A percentile compares a stretch with the other conserved stretches of the same genome.
Conservation (phyloP, 495 filamentous ascomycete species). For the Cetradonia linearis region DNA sequence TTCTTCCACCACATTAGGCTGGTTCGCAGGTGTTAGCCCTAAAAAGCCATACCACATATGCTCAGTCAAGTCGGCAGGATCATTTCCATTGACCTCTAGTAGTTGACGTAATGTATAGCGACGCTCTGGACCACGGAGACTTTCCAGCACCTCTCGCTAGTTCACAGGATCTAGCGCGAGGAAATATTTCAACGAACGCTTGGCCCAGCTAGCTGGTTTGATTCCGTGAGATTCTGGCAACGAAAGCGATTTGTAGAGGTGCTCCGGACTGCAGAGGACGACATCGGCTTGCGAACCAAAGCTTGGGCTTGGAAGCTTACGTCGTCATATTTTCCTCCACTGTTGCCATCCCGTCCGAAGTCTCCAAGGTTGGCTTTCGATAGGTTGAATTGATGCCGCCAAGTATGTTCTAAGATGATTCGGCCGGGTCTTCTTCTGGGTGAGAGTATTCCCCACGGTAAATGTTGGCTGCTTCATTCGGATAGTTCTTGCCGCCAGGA, state of each 20-base stretch:
- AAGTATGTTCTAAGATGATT: not conserved
- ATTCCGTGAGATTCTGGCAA: not conserved
- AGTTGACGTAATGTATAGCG: no score
- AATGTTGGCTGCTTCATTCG: slow-evolving; percentile 15
- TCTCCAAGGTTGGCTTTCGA: not conserved
- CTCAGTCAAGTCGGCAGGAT: not conserved
- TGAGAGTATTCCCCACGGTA: not conserved
- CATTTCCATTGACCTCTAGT: not conserved
- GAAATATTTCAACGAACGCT: not conserved
- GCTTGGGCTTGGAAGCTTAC: not conserved
- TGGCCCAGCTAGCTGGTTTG: not conserved
- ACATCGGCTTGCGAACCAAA: not conserved
- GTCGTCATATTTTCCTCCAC: not conserved
- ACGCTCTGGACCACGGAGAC: not conserved
- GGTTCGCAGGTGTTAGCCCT: not conserved
- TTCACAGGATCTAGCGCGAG: not conserved
- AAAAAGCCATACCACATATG: not conserved
- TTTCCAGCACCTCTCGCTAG: not conserved
- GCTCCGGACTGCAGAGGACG: not conserved
- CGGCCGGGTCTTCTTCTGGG: not conserved
- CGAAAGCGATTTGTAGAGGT: not conserved
- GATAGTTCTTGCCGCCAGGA: slow-evolving; percentile 42
- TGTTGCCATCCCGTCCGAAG: not conserved
- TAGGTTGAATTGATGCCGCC: not conserved
- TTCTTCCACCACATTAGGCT: not conserved